Percentiles rank a stretch among this genome's conserved stretches.
These are phyloP conservation scores for Prunus salicina DNA, from an alignment of 306 rosid species.

Conservation along the genomic window DNA sequence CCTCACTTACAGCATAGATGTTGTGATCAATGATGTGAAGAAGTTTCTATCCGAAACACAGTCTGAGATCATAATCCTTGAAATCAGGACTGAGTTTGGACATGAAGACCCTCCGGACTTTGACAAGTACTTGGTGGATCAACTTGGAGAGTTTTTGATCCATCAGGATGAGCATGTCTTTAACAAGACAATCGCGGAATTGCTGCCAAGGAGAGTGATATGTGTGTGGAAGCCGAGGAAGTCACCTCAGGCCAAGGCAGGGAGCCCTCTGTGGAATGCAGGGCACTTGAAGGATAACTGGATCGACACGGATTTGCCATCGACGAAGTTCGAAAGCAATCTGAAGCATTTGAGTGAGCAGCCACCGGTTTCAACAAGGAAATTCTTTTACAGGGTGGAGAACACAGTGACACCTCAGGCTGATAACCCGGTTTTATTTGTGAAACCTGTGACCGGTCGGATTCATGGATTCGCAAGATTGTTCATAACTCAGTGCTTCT, in stretches of 20 bases:
- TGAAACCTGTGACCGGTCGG: conserved; percentile 68
- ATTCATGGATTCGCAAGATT: conserved; percentile 67
- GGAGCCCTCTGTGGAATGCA: conserved; percentile 62
- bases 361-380: conserved; percentile 49
- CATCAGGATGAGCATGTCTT: conserved; percentile 66
- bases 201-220: conserved; percentile 65
- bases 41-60: conserved; percentile 60
- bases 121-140: conserved; percentile 59
- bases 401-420: conserved; percentile 83
- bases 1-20: conserved; percentile 54
- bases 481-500: conserved; percentile 61
- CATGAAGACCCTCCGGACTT: conserved; percentile 77
- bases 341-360: conserved; percentile 70
- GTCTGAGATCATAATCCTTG: conserved; percentile 68
- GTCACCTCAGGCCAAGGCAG: conserved; percentile 54
- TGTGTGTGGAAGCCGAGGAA: conserved; percentile 91
- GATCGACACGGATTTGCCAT: conserved; percentile 84
- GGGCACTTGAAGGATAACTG: conserved; percentile 74
- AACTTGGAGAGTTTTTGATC: conserved; percentile 62
- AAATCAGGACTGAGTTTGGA: conserved; percentile 78
- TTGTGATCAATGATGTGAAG: conserved; percentile 54
- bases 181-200: conserved; percentile 49
- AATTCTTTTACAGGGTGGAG: conserved; percentile 85
- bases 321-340: conserved; percentile 77
- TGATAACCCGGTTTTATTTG: conserved; percentile 74